phyloP scores from a whole-genome alignment of 352 stramenopile genomes.

The Blastocystis hominis region DNA sequence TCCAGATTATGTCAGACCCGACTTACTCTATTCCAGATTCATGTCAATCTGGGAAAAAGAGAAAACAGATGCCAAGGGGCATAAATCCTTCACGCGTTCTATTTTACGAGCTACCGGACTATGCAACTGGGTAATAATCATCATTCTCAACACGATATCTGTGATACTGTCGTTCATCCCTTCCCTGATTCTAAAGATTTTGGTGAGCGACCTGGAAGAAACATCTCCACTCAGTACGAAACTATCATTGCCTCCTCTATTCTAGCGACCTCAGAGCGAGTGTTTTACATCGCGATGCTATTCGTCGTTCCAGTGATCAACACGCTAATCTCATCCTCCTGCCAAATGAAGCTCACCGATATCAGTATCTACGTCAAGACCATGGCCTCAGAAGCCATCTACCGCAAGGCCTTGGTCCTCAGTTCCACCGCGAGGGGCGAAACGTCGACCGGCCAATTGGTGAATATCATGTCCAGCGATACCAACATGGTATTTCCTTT shows the following conservation, averaged over 20 bases:
- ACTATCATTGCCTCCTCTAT: no score
- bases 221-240: background rate
- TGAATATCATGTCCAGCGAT: conserved; percentile 60
- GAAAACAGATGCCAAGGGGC: background rate
- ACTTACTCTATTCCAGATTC: background rate
- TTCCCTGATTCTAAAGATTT: background rate
- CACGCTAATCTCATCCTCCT: background rate
- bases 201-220: conserved; percentile 13
- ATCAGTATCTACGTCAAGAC: background rate
- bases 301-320: conserved; percentile 23
- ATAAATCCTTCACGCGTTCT: background rate
- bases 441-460: conserved; percentile 57
- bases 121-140: background rate
- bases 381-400: conserved; percentile 62
- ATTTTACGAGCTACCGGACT: background rate
- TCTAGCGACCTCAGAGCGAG: background rate
- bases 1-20: background rate
- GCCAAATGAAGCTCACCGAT: conserved; percentile 17
- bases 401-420: conserved; percentile 65
- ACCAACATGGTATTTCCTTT: conserved; percentile 41
- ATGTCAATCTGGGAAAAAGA: background rate
- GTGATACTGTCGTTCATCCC: background rate
- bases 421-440: conserved; percentile 61
- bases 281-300: background rate
- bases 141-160: background rate